Evolutionary conservation across 106 monocot genomes (phyloP), one percentile per base, ranked within the genome.

Genomic region (Platanthera guangdongensis): DNA sequence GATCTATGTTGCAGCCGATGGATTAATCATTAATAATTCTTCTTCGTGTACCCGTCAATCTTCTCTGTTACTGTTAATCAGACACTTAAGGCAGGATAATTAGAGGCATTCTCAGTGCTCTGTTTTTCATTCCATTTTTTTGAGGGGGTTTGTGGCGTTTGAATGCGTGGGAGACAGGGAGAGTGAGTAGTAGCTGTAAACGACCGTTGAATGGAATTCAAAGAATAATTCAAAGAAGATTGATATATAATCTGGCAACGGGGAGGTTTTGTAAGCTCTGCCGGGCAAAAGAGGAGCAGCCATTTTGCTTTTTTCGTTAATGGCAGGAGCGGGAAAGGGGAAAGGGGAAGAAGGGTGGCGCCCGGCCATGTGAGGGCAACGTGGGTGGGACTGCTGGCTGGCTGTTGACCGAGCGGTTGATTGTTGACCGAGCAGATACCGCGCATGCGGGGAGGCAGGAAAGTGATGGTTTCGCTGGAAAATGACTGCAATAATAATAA

Each of bases 331-430:
- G 14, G 53, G 53, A 8, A n/a, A 5, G 47, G 15, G 16, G 47
- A 12, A 3, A 25, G 25, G 0, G 70, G 70, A n/a, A n/a, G n/a
- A n/a, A n/a, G 19, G 16, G n/a, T 10, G 70, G 70, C 5, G 39
- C 14, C n/a, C n/a, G n/a, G n/a, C n/a, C 69, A 70, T 70, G 70
- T 70, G 70, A 48, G 6, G 70, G 70, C 12, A 47, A 70, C 70
- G 70, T 70, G 70, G 70, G 70, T 47, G 47, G 46, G 4, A 48
- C 47, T 70, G 16, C 46, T 70, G 47, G 16, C 46, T 70, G 47
- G 16, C 9, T 70, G 47, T 70, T 70, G 70, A 70, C 70, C 47
- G 47, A 5, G 7, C 47, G 13, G 21, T 39, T 10, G 30, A 67
- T 39, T 32, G n/a, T 46, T 18, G 70, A 70, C 70, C 70, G 18